Evolutionary conservation across 768 basidiomycete species (phyloP).

Genomic region (Rhodotorula kratochvilovae): DNA sequence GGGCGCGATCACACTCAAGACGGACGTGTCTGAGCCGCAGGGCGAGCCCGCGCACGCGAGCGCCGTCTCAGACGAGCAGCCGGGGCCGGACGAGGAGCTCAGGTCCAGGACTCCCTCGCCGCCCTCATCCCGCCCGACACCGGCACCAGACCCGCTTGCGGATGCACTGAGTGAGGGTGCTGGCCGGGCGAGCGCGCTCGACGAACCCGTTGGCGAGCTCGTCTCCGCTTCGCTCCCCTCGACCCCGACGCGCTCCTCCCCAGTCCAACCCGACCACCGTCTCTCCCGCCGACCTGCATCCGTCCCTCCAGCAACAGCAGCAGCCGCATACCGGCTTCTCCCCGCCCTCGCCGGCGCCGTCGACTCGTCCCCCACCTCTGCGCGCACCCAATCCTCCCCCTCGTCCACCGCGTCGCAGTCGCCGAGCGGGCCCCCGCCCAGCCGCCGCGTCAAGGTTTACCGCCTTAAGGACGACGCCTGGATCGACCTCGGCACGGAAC

Average conservation of each 20-base stretch:
- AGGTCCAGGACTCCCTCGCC: neutral
- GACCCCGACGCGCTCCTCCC: neutral
- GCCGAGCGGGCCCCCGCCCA: neutral
- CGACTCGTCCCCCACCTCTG: neutral
- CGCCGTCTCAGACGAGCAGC: neutral
- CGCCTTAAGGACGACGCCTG: slow-evolving; percentile 84
- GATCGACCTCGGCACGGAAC: slow-evolving; percentile 97
- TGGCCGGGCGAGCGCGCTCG: too few species aligned
- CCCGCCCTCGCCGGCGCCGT: neutral
- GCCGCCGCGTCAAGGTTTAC: slow-evolving; percentile 65
- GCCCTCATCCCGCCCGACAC: neutral
- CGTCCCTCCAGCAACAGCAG: neutral
- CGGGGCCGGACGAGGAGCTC: neutral
- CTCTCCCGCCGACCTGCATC: neutral
- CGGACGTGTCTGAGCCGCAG: too few species aligned
- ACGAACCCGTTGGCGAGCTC: too few species aligned
- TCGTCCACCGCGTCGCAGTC: slow-evolving; percentile 6
- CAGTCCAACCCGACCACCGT: neutral
- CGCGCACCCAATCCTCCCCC: slow-evolving; percentile 6
- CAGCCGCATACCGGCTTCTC: neutral
- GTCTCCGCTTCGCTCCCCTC: neutral
- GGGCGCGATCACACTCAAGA: neutral
- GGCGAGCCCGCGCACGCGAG: neutral
- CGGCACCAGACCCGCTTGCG: too few species aligned
- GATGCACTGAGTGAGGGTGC: neutral